These are phyloP conservation scores for Penicillium fuscoglaucum DNA, from an alignment of 2,329 filamentous ascomycete species.

Conservation along the genomic window DNA sequence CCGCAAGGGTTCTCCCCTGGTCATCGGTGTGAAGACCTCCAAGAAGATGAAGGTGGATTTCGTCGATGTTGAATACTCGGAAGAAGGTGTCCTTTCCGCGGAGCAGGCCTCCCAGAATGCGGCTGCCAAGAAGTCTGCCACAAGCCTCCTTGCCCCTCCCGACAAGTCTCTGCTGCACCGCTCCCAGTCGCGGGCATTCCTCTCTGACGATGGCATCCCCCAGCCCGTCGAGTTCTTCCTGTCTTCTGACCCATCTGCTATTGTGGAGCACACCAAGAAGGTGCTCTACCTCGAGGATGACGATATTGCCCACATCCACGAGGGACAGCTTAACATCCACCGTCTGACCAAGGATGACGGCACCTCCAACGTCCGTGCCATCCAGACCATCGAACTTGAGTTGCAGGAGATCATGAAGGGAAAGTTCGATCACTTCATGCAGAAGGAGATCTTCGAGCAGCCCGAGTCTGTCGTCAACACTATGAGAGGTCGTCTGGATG, in stretches of 20 bases:
- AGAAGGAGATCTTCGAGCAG: slow-evolving; percentile 99
- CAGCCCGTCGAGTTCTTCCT: slow-evolving; percentile 99
- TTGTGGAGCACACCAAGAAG: slow-evolving; percentile 99
- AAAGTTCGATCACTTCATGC: slow-evolving; percentile 99
- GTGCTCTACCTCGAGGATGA: slow-evolving; percentile 99
- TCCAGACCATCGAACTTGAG: slow-evolving; percentile 98
- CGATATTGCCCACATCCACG: slow-evolving; percentile 99
- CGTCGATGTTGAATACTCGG: slow-evolving; percentile 95
- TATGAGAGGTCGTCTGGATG: slow-evolving; percentile 97
- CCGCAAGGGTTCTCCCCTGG: slow-evolving; percentile 95
- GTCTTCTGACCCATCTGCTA: slow-evolving; percentile 95
- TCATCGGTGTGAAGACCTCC: slow-evolving; percentile 93
- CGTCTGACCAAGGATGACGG: slow-evolving; percentile 95
- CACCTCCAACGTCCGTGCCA: slow-evolving; percentile 93
- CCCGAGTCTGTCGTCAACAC: slow-evolving; percentile 99
- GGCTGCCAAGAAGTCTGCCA: slow-evolving; percentile 85
- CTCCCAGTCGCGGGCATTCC: slow-evolving; percentile 97
- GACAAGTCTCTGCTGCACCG: slow-evolving; percentile 98
- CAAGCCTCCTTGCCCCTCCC: slow-evolving; percentile 75
- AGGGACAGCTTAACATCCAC: slow-evolving; percentile 98
- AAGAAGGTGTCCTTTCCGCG: slow-evolving; percentile 83
- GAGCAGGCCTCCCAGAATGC: slow-evolving; percentile 96
- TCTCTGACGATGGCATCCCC: slow-evolving; percentile 96
- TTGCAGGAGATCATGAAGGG: slow-evolving; percentile 99
- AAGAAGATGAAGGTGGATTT: slow-evolving; percentile 99